phyloP scores from a whole-genome alignment of 495 filamentous ascomycete genomes.

The Chaetomium cochliodes region DNA sequence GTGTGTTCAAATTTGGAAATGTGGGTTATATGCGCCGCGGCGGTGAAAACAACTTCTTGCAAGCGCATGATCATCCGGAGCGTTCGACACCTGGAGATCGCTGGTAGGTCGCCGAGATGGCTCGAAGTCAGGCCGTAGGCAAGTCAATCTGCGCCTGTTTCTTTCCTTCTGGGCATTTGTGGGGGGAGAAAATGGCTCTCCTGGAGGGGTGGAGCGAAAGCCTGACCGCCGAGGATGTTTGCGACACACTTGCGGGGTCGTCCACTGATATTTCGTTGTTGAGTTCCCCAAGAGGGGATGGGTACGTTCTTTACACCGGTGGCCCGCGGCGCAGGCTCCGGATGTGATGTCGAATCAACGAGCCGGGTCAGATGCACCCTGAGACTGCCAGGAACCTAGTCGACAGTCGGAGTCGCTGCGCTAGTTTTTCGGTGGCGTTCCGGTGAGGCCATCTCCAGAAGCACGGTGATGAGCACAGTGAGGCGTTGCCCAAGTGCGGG shows the following conservation, averaged over 20 bases:
- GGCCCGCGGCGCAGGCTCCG: neutral
- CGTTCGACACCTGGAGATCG: neutral
- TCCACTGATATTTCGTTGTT: neutral
- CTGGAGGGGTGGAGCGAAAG: slow-evolving; percentile 1
- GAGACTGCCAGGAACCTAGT: neutral
- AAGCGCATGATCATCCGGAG: neutral
- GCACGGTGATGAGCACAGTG: slow-evolving; percentile 6
- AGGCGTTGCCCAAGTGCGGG: slow-evolving; percentile 1
- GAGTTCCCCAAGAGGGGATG: neutral
- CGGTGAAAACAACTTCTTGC: neutral
- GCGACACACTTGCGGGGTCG: neutral
- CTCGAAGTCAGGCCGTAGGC: neutral
- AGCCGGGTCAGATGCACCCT: neutral
- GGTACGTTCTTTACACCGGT: neutral
- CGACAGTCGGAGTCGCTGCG: neutral
- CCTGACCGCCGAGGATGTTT: slow-evolving; percentile 1
- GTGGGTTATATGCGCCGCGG: neutral
- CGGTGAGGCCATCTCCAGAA: neutral
- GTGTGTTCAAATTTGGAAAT: neutral
- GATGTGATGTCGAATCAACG: slow-evolving; percentile 5
- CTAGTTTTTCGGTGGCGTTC: neutral
- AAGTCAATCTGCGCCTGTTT: neutral
- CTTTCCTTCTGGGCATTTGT: neutral
- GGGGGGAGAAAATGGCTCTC: too few species aligned
- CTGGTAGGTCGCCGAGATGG: neutral